phyloP scores from a whole-genome alignment of 805 yeast species.

The Teunomyces funiuensis region DNA sequence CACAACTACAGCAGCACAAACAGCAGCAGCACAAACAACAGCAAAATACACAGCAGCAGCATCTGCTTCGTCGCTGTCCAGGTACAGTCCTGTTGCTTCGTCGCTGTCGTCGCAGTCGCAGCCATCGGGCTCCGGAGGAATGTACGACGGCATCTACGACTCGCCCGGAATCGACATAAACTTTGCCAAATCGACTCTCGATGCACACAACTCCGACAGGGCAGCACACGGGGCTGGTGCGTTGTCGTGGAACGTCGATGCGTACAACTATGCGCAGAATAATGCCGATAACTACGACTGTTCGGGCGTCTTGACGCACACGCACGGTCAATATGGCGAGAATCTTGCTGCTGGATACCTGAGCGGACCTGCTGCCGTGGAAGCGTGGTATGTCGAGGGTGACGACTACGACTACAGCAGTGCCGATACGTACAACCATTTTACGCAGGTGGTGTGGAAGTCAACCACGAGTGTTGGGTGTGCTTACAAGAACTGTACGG shows the following conservation, averaged over 20 bases:
- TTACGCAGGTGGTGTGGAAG: slow-evolving; percentile 34
- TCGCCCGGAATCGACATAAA: slow-evolving; percentile 23
- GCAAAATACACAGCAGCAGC: neutral
- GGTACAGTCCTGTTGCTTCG: neutral
- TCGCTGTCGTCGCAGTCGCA: slow-evolving; percentile 10
- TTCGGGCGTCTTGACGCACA: slow-evolving; percentile 37
- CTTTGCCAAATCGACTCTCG: slow-evolving; percentile 32
- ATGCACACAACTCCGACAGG: slow-evolving; percentile 34
- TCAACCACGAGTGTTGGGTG: slow-evolving; percentile 29
- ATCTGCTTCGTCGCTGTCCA: neutral
- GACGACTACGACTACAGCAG: slow-evolving; percentile 23
- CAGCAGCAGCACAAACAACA: neutral
- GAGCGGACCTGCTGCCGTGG: slow-evolving; percentile 28
- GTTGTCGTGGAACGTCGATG: slow-evolving; percentile 31
- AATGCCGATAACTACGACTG: slow-evolving; percentile 38
- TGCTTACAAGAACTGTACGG: slow-evolving; percentile 32
- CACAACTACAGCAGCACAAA: neutral
- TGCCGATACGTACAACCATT: slow-evolving; percentile 29
- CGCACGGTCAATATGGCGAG: slow-evolving; percentile 38
- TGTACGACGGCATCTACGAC: slow-evolving; percentile 13
- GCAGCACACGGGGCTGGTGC: slow-evolving; percentile 29
- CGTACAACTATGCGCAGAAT: slow-evolving; percentile 33
- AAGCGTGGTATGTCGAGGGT: slow-evolving; percentile 40
- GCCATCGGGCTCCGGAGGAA: too few relatives aligned
- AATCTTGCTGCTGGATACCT: slow-evolving; percentile 38